Evolutionary conservation across 1,284 basidiomycete species (phyloP).

Genomic region (Cryptococcus neoformans): DNA sequence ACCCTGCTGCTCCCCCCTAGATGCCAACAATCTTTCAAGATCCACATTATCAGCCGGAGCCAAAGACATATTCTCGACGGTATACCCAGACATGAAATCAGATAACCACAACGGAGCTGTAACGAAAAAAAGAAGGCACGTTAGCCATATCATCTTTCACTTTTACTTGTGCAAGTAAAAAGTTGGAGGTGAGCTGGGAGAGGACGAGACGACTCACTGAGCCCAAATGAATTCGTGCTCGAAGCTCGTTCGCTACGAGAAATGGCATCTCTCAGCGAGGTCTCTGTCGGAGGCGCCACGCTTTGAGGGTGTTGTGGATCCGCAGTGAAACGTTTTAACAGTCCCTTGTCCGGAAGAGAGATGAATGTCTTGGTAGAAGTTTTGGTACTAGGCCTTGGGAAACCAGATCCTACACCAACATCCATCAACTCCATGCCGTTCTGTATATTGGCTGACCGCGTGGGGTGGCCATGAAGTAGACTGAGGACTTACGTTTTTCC

Average conservation of each 20-base stretch:
- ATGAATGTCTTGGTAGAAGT: constrained; percentile 45
- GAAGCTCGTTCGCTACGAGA: constrained; percentile 29
- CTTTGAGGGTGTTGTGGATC: constrained; percentile 46
- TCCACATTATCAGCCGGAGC: constrained; percentile 46
- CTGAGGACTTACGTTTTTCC: constrained; percentile 35
- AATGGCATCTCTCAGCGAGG: constrained; percentile 44
- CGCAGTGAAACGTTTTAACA: constrained; percentile 47
- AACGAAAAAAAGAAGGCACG: neutral
- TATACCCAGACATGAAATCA: constrained; percentile 47
- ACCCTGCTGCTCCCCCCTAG: neutral
- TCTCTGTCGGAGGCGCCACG: constrained; percentile 48
- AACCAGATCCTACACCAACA: constrained; percentile 25
- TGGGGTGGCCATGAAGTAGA: no score
- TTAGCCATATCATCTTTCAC: no score
- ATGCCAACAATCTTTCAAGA: constrained; percentile 37
- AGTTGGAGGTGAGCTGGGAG: no score
- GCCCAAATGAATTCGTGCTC: constrained; percentile 14
- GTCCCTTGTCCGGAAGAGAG: constrained; percentile 48
- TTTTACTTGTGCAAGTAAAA: no score
- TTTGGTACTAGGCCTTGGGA: constrained; percentile 19
- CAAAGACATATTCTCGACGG: constrained; percentile 47
- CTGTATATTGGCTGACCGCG: neutral
- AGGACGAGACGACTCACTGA: constrained; percentile 28
- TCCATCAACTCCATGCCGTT: no score
- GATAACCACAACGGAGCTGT: constrained; percentile 37